Base-by-base conservation (phyloP, 768 basidiomycete genomes). In the Lyophyllum shimeji region DNA sequence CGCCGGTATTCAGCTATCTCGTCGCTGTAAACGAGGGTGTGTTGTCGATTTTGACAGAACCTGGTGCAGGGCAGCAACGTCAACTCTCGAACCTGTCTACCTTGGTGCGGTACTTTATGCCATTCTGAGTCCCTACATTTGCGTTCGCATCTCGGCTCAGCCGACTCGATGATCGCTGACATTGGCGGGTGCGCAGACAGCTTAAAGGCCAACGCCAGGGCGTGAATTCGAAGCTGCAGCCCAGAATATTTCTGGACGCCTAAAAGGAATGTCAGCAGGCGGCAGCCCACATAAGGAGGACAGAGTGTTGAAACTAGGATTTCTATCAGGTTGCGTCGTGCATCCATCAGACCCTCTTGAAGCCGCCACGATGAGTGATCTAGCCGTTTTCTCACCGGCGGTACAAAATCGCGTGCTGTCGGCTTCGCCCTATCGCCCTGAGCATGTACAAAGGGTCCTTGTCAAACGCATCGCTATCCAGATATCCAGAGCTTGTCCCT, bases 341-440 rank as follows among this genome's bases (percentile, higher is more conserved):
- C 11, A 17, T 20, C 34, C 50, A 31, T 57, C 56, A 47, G 45
- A 48, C 50, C 7, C 56, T 48, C 46, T 54, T 50, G 52, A 42
- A 46, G 52, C 48, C 21, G 44, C 37, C 44, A 43, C 42, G 34
- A 53, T 50, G 25, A 50, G 1, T 53, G n/a, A 57, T 52, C 33
- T 46, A 29, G 45, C 46, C 17, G 17, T 31, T 20, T 57, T 53
- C 52, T 51, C 37, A 46, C 50, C 29, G 31, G 44, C 31, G 13
- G 37, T 47, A n/a, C 29, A 7, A 44, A 44, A 23, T 24, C 21
- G 43, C 43, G 23, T 20, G 47, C 27, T 33, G 2, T 48, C 46
- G 27, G 46, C 17, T 33, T 13, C 27, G 20, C 3, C 17, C 47
- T 49, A 13, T 49, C 31, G 17, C 47, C 33, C 47, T 20, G n/a